Conservation (phyloP, 2,329 filamentous ascomycete genomes). For the Exophiala sp. region DNA sequence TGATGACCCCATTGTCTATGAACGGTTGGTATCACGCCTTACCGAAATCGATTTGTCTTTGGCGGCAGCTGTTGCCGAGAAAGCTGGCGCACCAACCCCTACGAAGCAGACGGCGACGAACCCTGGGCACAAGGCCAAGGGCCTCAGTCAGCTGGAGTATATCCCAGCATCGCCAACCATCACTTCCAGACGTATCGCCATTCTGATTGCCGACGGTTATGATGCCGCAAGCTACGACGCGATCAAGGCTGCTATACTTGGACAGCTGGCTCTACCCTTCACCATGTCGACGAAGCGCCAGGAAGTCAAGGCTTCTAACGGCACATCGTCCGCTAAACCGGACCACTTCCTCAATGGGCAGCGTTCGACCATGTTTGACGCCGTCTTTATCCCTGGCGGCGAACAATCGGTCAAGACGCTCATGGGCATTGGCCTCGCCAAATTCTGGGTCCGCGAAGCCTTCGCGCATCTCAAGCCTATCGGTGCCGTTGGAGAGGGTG, state of each 20-base stretch:
- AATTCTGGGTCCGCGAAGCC: slow-evolving; percentile 72
- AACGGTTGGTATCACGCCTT: slow-evolving; percentile 61
- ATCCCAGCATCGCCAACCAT: slow-evolving; percentile 60
- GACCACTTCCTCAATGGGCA: slow-evolving; percentile 76
- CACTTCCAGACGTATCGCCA: slow-evolving; percentile 63
- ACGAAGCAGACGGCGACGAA: slow-evolving; percentile 51
- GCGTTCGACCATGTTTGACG: slow-evolving; percentile 72
- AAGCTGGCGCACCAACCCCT: slow-evolving; percentile 61
- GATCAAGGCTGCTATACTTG: slow-evolving; percentile 57
- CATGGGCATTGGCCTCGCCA: slow-evolving; percentile 61
- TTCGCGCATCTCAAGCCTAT: slow-evolving; percentile 79
- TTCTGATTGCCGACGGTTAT: slow-evolving; percentile 72
- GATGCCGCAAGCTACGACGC: slow-evolving; percentile 60
- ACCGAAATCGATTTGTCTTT: slow-evolving; percentile 65
- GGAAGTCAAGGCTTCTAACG: slow-evolving; percentile 44
- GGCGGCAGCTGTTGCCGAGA: slow-evolving; percentile 61
- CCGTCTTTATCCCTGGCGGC: slow-evolving; percentile 70
- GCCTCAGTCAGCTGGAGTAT: slow-evolving; percentile 68
- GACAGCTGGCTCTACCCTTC: slow-evolving; percentile 60
- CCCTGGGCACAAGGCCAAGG: slow-evolving; percentile 61
- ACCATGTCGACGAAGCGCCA: slow-evolving; percentile 66
- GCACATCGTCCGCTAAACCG: slow-evolving; percentile 51
- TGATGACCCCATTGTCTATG: slow-evolving; percentile 70
- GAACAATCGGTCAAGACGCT: slow-evolving; percentile 59
- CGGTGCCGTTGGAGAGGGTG: slow-evolving; percentile 66